Evolutionary conservation across 129 eudicot genomes (phyloP).

Genomic region (Flaveria brownii): DNA sequence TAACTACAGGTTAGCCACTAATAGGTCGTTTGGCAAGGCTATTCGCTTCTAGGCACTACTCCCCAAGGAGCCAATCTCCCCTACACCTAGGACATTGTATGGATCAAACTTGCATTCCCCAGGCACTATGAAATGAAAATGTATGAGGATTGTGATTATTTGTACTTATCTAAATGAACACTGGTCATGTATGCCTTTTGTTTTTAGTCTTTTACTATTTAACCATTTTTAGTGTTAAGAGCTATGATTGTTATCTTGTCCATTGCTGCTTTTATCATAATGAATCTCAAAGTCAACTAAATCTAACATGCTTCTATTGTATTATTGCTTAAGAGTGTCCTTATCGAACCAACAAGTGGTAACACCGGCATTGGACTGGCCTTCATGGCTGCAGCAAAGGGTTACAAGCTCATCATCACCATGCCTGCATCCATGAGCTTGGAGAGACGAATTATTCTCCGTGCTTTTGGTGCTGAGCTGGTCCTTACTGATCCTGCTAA

Average conservation of each 20-base stretch:
- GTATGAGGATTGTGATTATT: background rate
- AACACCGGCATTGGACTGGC: conserved; percentile 95
- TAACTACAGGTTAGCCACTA: no score
- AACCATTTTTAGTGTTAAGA: background rate
- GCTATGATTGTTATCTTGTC: background rate
- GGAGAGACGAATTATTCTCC: conserved; percentile 80
- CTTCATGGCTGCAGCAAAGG: conserved; percentile 94
- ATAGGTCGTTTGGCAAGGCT: no score
- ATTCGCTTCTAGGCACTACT: no score
- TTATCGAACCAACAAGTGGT: conserved; percentile 95
- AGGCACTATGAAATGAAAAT: no score
- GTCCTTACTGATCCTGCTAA: conserved; percentile 82
- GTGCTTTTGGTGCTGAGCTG: conserved; percentile 85
- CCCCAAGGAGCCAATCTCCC: no score
- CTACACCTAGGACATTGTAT: no score
- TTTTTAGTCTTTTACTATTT: background rate
- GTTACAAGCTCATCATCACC: conserved; percentile 88
- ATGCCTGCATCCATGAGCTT: conserved; percentile 96
- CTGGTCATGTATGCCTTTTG: background rate
- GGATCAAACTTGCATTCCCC: no score
- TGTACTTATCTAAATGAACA: background rate
- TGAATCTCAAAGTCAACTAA: background rate
- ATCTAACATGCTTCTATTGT: conserved; percentile 15
- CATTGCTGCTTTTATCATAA: conserved; percentile 17
- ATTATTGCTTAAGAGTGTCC: conserved; percentile 57